These are phyloP conservation scores for Chaetoceros tenuissimus DNA, from an alignment of 108 stramenopile species.

Conservation along the genomic window DNA sequence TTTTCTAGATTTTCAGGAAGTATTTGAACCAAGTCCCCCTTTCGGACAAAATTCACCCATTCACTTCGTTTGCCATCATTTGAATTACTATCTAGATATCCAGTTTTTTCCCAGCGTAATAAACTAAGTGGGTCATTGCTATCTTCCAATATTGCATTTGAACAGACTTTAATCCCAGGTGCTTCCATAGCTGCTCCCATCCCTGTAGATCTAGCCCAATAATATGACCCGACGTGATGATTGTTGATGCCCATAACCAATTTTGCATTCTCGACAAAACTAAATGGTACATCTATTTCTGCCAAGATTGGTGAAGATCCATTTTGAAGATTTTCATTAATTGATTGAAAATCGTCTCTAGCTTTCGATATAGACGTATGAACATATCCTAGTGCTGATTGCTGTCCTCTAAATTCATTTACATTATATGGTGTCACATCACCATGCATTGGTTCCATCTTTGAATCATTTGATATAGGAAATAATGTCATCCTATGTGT, in stretches of 20 bases:
- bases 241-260: constrained; percentile 66
- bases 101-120: constrained; percentile 28
- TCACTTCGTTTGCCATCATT: constrained; percentile 73
- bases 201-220: constrained; percentile 70
- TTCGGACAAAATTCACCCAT: constrained; percentile 64
- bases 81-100: constrained; percentile 43
- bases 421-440: too few relatives aligned
- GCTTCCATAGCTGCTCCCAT: constrained; percentile 58
- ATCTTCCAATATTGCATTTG: background rate
- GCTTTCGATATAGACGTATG: background rate
- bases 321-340: too few relatives aligned
- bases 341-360: too few relatives aligned
- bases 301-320: background rate
- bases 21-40: constrained; percentile 65
- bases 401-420: background rate
- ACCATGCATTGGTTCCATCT: too few relatives aligned
- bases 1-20: constrained; percentile 16
- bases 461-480: too few relatives aligned
- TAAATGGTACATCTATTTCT: background rate
- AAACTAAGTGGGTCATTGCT: constrained; percentile 6
- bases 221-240: constrained; percentile 74
- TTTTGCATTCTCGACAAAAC: background rate
- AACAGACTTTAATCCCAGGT: constrained; percentile 41
- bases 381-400: background rate
- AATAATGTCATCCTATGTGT: too few relatives aligned